Percentiles rank a stretch among this genome's conserved stretches.
These are phyloP conservation scores for Phytophthora boehmeriae DNA, from an alignment of 352 stramenopile species.

Conservation along the genomic window DNA sequence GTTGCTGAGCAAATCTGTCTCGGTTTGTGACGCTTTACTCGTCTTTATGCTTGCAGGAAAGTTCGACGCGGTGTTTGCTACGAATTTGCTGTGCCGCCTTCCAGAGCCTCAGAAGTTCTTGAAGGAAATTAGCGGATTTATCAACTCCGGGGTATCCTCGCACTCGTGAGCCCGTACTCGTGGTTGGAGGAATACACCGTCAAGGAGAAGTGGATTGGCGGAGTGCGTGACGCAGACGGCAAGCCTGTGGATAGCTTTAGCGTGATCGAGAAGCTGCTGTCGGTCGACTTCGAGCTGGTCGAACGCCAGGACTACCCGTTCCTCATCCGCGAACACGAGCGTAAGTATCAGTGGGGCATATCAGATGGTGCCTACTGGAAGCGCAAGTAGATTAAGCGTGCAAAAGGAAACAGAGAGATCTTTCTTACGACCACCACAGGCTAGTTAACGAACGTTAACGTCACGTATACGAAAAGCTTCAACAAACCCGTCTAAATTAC, in stretches of 20 bases:
- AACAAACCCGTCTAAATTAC: slow-evolving; percentile 37
- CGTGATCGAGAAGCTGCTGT: slow-evolving; percentile 63
- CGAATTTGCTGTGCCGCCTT: slow-evolving; percentile 96
- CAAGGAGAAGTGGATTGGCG: slow-evolving; percentile 90
- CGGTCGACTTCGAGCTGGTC: slow-evolving; percentile 77
- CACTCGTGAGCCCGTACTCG: slow-evolving; percentile 96
- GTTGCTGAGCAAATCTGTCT: slow-evolving; percentile 34
- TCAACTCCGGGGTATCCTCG: slow-evolving; percentile 93
- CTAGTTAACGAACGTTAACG: slow-evolving; percentile 7
- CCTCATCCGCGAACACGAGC: slow-evolving; percentile 92
- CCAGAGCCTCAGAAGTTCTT: slow-evolving; percentile 93
- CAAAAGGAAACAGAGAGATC: too few species aligned
- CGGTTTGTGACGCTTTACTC: background rate
- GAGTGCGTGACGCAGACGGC: slow-evolving; percentile 41
- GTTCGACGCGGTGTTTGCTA: slow-evolving; percentile 96
- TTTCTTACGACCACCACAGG: too few species aligned
- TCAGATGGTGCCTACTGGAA: slow-evolving; percentile 89
- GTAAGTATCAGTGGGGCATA: slow-evolving; percentile 93
- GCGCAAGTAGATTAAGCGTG: slow-evolving; percentile 68
- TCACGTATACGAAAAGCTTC: slow-evolving; percentile 13
- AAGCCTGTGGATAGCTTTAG: slow-evolving; percentile 71
- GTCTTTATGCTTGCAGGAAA: slow-evolving; percentile 44
- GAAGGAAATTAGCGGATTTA: slow-evolving; percentile 77
- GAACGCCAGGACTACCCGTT: slow-evolving; percentile 88
- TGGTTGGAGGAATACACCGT: slow-evolving; percentile 97